phyloP scores from a whole-genome alignment of 768 basidiomycete genomes.

The Boletus subcaerulescens region DNA sequence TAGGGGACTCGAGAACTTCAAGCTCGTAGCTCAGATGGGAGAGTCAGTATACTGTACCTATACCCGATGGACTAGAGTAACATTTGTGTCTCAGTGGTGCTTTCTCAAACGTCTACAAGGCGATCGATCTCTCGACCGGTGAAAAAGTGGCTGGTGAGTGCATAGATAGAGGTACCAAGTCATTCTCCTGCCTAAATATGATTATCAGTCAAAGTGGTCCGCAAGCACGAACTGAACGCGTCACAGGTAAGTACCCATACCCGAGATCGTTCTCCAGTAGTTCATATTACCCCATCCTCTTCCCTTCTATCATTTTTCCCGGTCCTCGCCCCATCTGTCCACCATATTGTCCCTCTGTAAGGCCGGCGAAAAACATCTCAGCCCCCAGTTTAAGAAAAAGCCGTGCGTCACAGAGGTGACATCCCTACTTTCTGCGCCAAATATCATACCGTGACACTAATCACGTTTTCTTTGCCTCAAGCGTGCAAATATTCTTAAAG shows the following conservation, averaged over 20 bases:
- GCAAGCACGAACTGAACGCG: constrained; percentile 88
- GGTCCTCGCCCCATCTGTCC: constrained; percentile 15
- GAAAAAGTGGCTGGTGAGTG: constrained; percentile 77
- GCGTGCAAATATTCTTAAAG: constrained; percentile 98
- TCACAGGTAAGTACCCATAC: constrained; percentile 70
- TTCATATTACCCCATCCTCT: constrained; percentile 23
- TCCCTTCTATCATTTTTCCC: constrained; percentile 20
- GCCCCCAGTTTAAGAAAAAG: constrained; percentile 92
- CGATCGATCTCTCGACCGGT: constrained; percentile 68
- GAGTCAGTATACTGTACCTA: constrained; percentile 53
- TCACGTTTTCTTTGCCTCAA: constrained; percentile 33
- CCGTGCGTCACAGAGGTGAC: constrained; percentile 97
- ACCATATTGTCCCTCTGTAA: constrained; percentile 40
- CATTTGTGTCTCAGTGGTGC: constrained; percentile 61
- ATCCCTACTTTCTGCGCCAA: constrained; percentile 17
- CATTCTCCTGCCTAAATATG: constrained; percentile 6
- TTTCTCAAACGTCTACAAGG: constrained; percentile 98
- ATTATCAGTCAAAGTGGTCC: constrained; percentile 82
- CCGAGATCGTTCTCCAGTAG: constrained; percentile 21
- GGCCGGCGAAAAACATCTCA: constrained; percentile 92
- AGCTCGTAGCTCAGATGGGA: constrained; percentile 84
- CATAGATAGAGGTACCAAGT: background rate
- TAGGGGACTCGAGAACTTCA: constrained; percentile 79
- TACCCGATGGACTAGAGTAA: constrained; percentile 11
- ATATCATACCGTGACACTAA: constrained; percentile 17